These are phyloP conservation scores for Teunomyces panamensis DNA, from an alignment of 805 yeast species.

Conservation along the genomic window DNA sequence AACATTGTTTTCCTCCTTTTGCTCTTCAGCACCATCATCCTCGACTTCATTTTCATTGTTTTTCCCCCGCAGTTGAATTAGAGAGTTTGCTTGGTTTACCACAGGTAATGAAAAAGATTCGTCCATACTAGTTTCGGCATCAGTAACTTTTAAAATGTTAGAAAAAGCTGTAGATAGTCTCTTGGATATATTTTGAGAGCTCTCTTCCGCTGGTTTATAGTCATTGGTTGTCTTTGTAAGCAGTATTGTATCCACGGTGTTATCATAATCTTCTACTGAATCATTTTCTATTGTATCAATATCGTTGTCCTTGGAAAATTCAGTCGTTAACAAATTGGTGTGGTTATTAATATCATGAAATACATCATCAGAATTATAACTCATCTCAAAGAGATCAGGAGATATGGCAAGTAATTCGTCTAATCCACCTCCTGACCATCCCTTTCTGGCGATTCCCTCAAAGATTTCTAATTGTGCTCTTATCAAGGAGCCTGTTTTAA, in stretches of 20 bases:
- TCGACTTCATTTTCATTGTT: not conserved
- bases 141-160: constrained; percentile 1
- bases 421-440: constrained; percentile 85
- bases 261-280: constrained; percentile 5
- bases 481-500: constrained; percentile 59
- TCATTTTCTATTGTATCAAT: constrained; percentile 1
- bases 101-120: constrained; percentile 53
- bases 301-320: not conserved
- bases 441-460: constrained; percentile 79
- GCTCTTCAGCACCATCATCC: constrained; percentile 4
- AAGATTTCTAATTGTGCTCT: constrained; percentile 79
- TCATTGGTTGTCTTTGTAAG: not conserved
- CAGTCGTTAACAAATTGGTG: not conserved
- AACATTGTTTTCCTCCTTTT: not conserved
- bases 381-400: constrained; percentile 48
- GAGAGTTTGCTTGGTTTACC: constrained; percentile 21
- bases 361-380: constrained; percentile 6
- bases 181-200: not conserved
- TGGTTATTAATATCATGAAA: not conserved
- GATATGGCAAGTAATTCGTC: constrained; percentile 63
- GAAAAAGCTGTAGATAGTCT: not conserved
- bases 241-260: constrained; percentile 6
- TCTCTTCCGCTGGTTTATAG: not conserved
- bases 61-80: constrained; percentile 8
- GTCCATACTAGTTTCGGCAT: constrained; percentile 21